Evolutionary conservation across 495 filamentous ascomycete genomes (phyloP).

Genomic region (Astrocystis sublimbata): DNA sequence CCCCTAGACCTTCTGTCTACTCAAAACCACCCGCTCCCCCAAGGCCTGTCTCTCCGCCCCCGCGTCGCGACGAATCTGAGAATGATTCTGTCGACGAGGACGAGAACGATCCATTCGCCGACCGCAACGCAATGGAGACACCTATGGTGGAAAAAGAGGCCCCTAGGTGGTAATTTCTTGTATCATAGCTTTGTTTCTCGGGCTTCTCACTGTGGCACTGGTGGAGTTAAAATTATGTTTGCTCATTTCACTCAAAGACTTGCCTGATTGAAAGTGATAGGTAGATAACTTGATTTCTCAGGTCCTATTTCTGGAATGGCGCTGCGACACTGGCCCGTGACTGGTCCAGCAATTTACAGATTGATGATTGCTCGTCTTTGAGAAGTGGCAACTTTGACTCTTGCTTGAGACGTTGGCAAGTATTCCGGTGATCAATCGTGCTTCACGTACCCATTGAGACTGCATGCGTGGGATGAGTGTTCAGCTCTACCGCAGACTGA

Average conservation of each 20-base stretch:
- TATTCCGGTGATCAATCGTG: neutral
- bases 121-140: slow-evolving; percentile 70
- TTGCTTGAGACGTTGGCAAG: neutral
- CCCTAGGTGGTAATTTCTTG: slow-evolving; percentile 51
- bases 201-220: neutral
- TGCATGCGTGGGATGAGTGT: no score
- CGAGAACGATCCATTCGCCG: slow-evolving; percentile 77
- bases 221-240: neutral
- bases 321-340: neutral
- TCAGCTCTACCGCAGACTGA: neutral
- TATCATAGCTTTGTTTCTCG: neutral
- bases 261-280: neutral
- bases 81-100: slow-evolving; percentile 61
- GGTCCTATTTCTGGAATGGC: neutral
- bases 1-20: slow-evolving; percentile 42
- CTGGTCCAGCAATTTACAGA: neutral
- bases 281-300: neutral
- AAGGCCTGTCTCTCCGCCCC: slow-evolving; percentile 27
- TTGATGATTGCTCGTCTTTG: neutral
- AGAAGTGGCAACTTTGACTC: neutral
- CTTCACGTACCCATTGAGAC: no score
- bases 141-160: slow-evolving; percentile 55
- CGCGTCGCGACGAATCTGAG: slow-evolving; percentile 29
- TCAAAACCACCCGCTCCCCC: slow-evolving; percentile 44
- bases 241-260: neutral